Evolutionary conservation across 257 asterid species (phyloP).

Genomic region (Penstemon barbatus): DNA sequence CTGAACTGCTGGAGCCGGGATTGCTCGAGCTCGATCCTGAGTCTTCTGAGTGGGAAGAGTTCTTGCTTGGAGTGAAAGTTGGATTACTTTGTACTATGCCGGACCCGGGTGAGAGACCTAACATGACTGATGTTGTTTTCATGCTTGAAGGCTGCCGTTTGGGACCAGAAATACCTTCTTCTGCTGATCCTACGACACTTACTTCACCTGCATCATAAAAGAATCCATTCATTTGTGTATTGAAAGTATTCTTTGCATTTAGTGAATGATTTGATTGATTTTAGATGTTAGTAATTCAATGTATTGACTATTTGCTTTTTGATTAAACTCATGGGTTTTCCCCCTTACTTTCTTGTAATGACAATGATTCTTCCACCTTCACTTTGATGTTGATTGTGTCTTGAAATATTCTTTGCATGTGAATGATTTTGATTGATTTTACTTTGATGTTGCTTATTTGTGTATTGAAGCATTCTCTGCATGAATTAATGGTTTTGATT

Average conservation of each 20-base stretch:
- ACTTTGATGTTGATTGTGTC: too few species aligned
- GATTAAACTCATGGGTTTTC: not conserved
- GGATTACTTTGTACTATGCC: constrained; percentile 79
- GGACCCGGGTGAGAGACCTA: constrained; percentile 66
- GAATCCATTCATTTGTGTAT: constrained; percentile 17
- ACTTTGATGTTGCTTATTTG: too few species aligned
- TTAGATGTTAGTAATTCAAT: constrained; percentile 5
- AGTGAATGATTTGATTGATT: constrained; percentile 6
- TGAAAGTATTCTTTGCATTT: constrained; percentile 40
- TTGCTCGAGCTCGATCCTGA: constrained; percentile 77
- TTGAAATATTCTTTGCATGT: too few species aligned
- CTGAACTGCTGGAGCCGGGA: constrained; percentile 73
- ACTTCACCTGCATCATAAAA: constrained; percentile 49
- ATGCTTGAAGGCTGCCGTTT: constrained; percentile 80
- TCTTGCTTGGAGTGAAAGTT: constrained; percentile 68
- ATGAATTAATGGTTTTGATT: too few species aligned
- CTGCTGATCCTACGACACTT: constrained; percentile 69
- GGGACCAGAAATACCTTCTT: constrained; percentile 68
- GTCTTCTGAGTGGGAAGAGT: constrained; percentile 86
- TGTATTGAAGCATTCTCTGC: too few species aligned
- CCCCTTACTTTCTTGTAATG: too few species aligned
- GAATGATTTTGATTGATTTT: too few species aligned
- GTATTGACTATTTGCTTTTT: not conserved
- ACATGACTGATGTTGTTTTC: constrained; percentile 72
- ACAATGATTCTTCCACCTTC: too few species aligned